Evolutionary conservation across 192 early-diverging fungal species (phyloP), one percentile per base, ranked within the genome.

Genomic region (Podila verticillata): DNA sequence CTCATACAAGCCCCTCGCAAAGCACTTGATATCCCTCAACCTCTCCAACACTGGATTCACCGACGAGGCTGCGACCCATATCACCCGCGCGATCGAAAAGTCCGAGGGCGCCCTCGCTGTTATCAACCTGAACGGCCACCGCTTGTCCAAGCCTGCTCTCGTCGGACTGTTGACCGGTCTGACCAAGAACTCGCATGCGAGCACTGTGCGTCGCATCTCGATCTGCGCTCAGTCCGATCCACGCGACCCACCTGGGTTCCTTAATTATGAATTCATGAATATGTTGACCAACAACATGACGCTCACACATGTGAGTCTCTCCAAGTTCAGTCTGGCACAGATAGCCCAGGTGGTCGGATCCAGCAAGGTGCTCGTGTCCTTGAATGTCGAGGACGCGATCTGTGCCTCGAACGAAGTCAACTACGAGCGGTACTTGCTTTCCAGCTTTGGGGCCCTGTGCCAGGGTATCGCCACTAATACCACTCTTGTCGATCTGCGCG

Each of bases 11-110:
- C 66, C 65, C 28, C 56, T 22, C 20, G 65, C 68, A n/a, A 72
- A 72, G 48, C 22, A 66, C 9, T 22, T 80, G 47, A 47, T 63
- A 15, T 34, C 65, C 4, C 66, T 80, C 30, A 58, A 64, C 10
- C 19, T 80, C 31, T 61, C 69, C 56, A 80, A 80, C 61, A 80
- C 77, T 5, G 77, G 77, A 3, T 72, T 80, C 34, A 68, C 59
- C 7, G 77, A 80, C 26, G 69, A 72, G 28, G 59, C 77, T 2
- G 77, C 70, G 10, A 9, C 35, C 30, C 30, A 62, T 36, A 13
- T 62, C 32, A 15, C 30, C 4, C 61, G 61, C 17, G 54, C 47
- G n/a, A 59, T 70, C 19, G 74, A 75, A 5, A 62, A 61, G 8
- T 39, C 66, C 5, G 57, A 65, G 7, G 61, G 74, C n/a, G 28